Conservation (phyloP, 1,284 basidiomycete species). For the Melanopsichium pennsylvanicum region DNA sequence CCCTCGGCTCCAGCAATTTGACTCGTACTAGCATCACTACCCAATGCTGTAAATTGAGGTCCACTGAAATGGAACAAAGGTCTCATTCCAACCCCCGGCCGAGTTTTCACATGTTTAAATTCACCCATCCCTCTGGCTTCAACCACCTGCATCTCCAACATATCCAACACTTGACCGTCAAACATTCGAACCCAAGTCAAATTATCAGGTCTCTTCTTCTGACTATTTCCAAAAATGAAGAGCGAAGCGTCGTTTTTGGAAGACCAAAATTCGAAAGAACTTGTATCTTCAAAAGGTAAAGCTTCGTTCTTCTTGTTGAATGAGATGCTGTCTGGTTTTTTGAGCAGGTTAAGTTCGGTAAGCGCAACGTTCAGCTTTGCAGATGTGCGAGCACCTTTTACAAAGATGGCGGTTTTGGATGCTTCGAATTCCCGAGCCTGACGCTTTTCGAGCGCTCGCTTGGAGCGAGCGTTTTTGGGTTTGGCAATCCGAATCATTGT, state of each 20-base stretch:
- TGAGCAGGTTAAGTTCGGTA: constrained; percentile 72
- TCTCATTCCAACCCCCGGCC: constrained; percentile 87
- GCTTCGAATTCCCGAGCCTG: constrained; percentile 86
- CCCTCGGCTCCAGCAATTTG: constrained; percentile 33
- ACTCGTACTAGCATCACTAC: constrained; percentile 64
- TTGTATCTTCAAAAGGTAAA: constrained; percentile 83
- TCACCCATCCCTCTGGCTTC: constrained; percentile 78
- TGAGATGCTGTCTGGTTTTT: constrained; percentile 75
- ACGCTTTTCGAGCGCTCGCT: constrained; percentile 85
- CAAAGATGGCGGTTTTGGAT: constrained; percentile 83
- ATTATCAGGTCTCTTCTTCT: constrained; percentile 92
- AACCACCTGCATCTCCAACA: constrained; percentile 91
- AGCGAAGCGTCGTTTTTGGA: constrained; percentile 92
- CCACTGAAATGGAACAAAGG: constrained; percentile 94
- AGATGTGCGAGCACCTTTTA: constrained; percentile 84
- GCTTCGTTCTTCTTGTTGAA: constrained; percentile 95
- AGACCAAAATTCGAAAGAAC: constrained; percentile 89
- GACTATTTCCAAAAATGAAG: constrained; percentile 88
- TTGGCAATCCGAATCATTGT: constrained; percentile 69
- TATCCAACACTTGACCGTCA: constrained; percentile 86
- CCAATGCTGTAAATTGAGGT: constrained; percentile 62
- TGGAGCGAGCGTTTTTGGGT: constrained; percentile 96
- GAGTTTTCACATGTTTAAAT: constrained; percentile 83
- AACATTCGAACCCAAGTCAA: constrained; percentile 88
- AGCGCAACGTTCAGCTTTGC: constrained; percentile 81